phyloP scores from a whole-genome alignment of 805 yeast species.

The Starmerella gropengiesseri region DNA sequence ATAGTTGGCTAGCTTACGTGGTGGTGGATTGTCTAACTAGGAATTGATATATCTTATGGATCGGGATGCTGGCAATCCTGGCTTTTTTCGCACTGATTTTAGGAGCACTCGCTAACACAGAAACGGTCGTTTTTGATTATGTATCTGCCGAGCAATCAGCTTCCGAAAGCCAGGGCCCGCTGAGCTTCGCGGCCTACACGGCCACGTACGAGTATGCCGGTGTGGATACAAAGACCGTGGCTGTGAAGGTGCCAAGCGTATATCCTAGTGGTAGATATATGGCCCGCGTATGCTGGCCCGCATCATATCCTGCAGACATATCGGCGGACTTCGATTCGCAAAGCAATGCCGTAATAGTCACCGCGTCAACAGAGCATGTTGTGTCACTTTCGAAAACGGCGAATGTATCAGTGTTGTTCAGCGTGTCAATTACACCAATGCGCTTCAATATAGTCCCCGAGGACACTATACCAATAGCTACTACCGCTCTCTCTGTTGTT shows the following conservation, averaged over 20 bases:
- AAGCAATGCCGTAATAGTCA: conserved; percentile 1
- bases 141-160: too few species aligned
- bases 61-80: too few species aligned
- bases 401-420: conserved; percentile 8
- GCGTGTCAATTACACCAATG: conserved; percentile 15
- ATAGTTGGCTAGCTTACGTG: too few species aligned
- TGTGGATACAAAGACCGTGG: not conserved
- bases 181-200: too few species aligned
- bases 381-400: not conserved
- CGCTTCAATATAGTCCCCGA: conserved; percentile 10
- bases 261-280: conserved; percentile 24
- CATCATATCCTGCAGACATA: conserved; percentile 27
- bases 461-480: conserved; percentile 8
- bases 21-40: too few species aligned
- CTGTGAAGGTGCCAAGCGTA: not conserved
- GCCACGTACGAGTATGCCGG: conserved; percentile 1
- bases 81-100: too few species aligned
- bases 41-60: too few species aligned
- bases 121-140: too few species aligned
- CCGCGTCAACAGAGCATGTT: conserved; percentile 12
- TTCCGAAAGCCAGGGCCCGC: too few species aligned
- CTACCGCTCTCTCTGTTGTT: not conserved
- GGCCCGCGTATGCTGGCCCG: conserved; percentile 31
- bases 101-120: too few species aligned
- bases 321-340: conserved; percentile 18